phyloP scores from a whole-genome alignment of 495 filamentous ascomycete genomes.

The Geopyxis carbonaria region DNA sequence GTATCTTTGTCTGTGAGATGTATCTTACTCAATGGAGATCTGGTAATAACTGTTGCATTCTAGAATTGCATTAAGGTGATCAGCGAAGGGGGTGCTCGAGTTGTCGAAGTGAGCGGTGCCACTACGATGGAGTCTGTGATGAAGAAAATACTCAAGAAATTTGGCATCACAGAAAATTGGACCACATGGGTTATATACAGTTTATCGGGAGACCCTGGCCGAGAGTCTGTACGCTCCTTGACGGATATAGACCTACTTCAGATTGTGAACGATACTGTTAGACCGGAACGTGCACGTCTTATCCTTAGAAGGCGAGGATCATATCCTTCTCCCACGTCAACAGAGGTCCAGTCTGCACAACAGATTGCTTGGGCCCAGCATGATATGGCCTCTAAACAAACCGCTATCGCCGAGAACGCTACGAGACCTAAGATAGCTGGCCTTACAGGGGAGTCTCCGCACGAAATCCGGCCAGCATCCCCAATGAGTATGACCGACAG shows the following conservation, averaged over 20 bases:
- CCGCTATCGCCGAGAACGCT: constrained; percentile 12
- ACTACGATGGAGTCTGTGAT: constrained; percentile 83
- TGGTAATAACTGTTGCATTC: not conserved
- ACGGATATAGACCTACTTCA: constrained; percentile 72
- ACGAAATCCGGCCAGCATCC: too few species aligned
- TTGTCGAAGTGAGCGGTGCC: constrained; percentile 75
- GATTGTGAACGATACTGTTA: constrained; percentile 54
- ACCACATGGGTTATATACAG: constrained; percentile 72
- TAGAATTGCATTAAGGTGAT: constrained; percentile 43
- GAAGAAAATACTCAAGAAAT: constrained; percentile 65
- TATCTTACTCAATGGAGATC: too few species aligned
- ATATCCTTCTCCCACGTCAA: constrained; percentile 18
- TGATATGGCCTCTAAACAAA: constrained; percentile 13
- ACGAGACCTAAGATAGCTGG: constrained; percentile 15
- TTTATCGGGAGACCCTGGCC: constrained; percentile 51
- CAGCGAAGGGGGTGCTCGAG: constrained; percentile 74
- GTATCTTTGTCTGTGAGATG: too few species aligned
- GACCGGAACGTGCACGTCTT: constrained; percentile 71
- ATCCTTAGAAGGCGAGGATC: constrained; percentile 45
- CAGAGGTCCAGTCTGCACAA: constrained; percentile 18
- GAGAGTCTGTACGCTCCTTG: constrained; percentile 61
- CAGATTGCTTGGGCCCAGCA: constrained; percentile 26
- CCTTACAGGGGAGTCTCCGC: constrained; percentile 17
- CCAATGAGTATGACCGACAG: constrained; percentile 7
- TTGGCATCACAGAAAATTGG: constrained; percentile 49